phyloP scores from a whole-genome alignment of 768 basidiomycete species.

The Termitomyces eurrhizus region DNA sequence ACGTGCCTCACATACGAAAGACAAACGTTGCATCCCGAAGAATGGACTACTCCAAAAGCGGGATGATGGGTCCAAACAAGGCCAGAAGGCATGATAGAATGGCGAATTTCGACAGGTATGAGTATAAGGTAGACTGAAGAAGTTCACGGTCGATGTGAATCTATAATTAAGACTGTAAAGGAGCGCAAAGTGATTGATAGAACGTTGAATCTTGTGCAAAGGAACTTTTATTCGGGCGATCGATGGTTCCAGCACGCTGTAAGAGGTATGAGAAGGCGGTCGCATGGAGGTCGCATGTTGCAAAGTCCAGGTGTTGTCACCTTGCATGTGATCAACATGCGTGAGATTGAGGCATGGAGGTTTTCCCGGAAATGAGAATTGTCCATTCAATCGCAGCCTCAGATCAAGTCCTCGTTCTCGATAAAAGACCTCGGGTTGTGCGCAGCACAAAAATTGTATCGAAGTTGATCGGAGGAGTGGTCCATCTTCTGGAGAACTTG shows the following conservation, averaged over 20 bases:
- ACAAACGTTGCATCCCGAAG: slow-evolving; percentile 13
- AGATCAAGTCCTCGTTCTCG: not conserved
- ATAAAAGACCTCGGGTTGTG: not conserved
- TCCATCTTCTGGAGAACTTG: not conserved
- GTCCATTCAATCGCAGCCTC: not conserved
- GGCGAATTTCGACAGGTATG: not conserved
- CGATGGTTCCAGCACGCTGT: not conserved
- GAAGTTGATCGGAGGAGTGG: not conserved
- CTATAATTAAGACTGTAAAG: not conserved
- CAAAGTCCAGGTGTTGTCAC: not conserved
- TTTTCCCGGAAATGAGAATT: not conserved
- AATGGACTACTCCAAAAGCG: slow-evolving; percentile 15
- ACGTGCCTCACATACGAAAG: slow-evolving; percentile 15
- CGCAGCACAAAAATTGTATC: not conserved
- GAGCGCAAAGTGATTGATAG: not conserved
- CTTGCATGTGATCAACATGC: not conserved
- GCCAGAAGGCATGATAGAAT: not conserved
- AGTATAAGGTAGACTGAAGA: not conserved
- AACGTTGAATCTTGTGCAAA: not conserved
- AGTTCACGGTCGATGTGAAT: slow-evolving; percentile 2
- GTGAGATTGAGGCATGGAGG: not conserved
- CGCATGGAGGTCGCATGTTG: not conserved
- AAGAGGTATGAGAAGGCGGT: not conserved
- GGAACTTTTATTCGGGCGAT: not conserved
- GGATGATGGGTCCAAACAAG: slow-evolving; percentile 15